These are phyloP conservation scores for Epichloe aotearoae DNA, from an alignment of 2,329 filamentous ascomycete genomes.

Conservation along the genomic window DNA sequence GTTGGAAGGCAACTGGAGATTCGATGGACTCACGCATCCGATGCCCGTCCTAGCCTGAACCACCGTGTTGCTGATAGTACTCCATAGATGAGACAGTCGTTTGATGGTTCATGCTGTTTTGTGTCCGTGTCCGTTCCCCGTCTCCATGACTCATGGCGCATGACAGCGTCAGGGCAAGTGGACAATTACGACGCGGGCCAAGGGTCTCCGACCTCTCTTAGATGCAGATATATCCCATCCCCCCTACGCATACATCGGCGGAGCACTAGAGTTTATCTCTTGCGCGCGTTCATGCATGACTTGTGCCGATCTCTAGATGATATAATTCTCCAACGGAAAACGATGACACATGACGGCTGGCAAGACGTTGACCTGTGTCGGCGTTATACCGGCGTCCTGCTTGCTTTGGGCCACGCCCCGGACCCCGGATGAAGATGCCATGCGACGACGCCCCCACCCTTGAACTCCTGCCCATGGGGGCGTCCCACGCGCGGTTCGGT, in stretches of 20 bases:
- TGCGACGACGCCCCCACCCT: neutral
- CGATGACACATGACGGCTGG: neutral
- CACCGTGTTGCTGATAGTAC: neutral
- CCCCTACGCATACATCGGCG: neutral
- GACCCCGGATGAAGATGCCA: neutral
- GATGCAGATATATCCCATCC: neutral
- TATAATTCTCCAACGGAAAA: neutral
- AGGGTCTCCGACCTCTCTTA: neutral
- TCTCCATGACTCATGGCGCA: neutral
- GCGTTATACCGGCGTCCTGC: conserved; percentile 3
- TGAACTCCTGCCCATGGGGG: neutral
- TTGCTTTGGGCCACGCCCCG: neutral
- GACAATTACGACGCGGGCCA: neutral
- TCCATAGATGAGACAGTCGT: neutral
- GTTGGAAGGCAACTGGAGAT: neutral
- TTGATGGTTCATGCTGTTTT: neutral
- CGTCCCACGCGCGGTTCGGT: neutral
- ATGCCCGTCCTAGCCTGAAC: neutral
- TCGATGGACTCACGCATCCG: conserved; percentile 1
- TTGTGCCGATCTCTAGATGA: neutral
- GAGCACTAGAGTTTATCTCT: neutral
- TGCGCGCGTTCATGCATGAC: neutral
- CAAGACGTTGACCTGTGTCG: neutral
- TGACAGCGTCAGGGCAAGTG: neutral
- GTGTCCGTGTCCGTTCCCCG: neutral